A percentile compares a stretch with the other conserved stretches of the same genome.
phyloP scores from a whole-genome alignment of 352 stramenopile genomes.

The Aphanomyces astaci region DNA sequence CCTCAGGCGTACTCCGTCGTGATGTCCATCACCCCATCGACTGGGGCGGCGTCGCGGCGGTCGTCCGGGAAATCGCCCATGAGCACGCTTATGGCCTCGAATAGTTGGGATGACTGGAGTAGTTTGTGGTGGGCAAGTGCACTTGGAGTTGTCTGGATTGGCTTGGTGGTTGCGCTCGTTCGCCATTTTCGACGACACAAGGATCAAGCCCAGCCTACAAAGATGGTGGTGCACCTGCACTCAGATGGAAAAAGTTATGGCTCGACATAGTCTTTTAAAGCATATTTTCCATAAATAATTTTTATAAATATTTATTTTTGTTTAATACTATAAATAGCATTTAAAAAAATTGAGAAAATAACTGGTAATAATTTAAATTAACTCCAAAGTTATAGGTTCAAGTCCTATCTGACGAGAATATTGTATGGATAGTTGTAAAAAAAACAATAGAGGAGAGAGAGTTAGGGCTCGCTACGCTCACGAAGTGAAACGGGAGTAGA shows the following conservation, averaged over 20 bases:
- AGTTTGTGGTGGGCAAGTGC: background rate
- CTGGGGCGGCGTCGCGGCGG: too few species aligned
- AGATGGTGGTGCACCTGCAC: background rate
- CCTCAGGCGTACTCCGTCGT: constrained; percentile 68
- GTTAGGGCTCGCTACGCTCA: background rate
- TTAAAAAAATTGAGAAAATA: too few species aligned
- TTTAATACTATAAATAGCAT: too few species aligned
- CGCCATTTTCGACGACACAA: background rate
- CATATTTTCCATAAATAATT: too few species aligned
- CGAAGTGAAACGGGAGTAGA: constrained; percentile 16
- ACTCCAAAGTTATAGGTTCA: too few species aligned
- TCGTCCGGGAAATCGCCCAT: too few species aligned
- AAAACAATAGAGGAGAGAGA: background rate
- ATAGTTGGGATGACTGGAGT: background rate
- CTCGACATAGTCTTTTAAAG: too few species aligned
- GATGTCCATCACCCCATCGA: constrained; percentile 36
- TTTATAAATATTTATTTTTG: too few species aligned
- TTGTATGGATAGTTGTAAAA: too few species aligned
- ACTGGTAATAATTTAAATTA: too few species aligned
- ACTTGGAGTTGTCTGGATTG: background rate
- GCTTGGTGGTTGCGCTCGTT: background rate
- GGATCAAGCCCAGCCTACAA: background rate
- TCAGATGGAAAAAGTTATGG: background rate
- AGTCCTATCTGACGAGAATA: too few species aligned
- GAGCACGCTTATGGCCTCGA: background rate